phyloP scores from a whole-genome alignment of 2,329 filamentous ascomycete species.

The Exutisphaerella laricina region DNA sequence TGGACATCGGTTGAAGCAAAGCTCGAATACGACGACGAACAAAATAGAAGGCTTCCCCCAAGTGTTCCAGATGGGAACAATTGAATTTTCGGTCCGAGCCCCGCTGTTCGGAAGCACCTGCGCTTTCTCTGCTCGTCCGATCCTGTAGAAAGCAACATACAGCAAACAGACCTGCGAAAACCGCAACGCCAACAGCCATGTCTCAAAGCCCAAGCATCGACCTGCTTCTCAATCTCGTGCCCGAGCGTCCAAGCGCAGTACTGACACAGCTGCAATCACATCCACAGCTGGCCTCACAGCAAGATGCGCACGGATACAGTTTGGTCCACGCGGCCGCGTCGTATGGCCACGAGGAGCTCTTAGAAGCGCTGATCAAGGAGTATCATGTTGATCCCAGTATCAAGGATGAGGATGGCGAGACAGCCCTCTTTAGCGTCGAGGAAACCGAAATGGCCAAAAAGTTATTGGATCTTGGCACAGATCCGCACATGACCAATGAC shows the following conservation, averaged over 20 bases:
- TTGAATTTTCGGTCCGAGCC: no score
- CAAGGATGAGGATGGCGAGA: slow-evolving; percentile 86
- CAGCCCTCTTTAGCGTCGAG: slow-evolving; percentile 89
- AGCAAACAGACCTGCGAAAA: neutral
- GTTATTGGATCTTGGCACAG: slow-evolving; percentile 71
- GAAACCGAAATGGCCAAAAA: slow-evolving; percentile 69
- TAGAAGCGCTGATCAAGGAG: slow-evolving; percentile 68
- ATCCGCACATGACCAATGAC: slow-evolving; percentile 59
- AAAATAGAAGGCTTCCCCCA: no score
- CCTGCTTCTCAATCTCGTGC: slow-evolving; percentile 55
- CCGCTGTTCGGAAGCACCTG: no score
- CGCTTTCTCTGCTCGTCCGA: no score
- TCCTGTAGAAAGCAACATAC: no score
- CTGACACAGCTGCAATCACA: slow-evolving; percentile 67
- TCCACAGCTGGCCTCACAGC: slow-evolving; percentile 67
- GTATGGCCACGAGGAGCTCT: slow-evolving; percentile 78
- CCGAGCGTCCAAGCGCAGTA: slow-evolving; percentile 71
- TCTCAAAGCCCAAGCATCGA: slow-evolving; percentile 38
- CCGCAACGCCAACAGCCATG: slow-evolving; percentile 15
- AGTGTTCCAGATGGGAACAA: no score
- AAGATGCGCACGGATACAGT: slow-evolving; percentile 92
- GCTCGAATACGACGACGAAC: no score
- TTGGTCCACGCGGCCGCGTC: slow-evolving; percentile 88
- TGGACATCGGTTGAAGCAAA: no score
- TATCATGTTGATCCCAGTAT: slow-evolving; percentile 75